Conservation (phyloP, 1,284 basidiomycete genomes). For the Rhodotorula sp. region DNA sequence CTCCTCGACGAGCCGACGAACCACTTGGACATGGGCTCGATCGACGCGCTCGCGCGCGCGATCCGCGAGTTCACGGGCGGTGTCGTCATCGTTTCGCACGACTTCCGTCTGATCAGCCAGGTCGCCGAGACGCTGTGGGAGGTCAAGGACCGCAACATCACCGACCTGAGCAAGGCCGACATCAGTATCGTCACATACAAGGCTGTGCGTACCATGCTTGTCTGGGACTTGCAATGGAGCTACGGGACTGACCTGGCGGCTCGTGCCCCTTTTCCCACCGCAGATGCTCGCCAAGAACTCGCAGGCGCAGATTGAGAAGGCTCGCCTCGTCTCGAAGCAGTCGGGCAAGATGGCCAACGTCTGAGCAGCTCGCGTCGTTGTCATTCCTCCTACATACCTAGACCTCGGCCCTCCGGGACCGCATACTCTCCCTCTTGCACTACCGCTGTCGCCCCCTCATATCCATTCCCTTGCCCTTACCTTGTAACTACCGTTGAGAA, state of each 20-base stretch:
- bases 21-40: constrained; percentile 90
- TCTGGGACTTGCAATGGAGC: not conserved
- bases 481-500: not conserved
- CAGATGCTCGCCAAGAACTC: constrained; percentile 68
- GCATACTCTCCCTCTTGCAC: not conserved
- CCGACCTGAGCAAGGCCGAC: constrained; percentile 73
- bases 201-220: not conserved
- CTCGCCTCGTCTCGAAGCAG: constrained; percentile 72
- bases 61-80: constrained; percentile 98
- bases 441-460: not conserved
- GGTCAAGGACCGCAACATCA: constrained; percentile 90
- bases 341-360: constrained; percentile 30
- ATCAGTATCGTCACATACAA: constrained; percentile 12
- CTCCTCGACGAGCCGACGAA: constrained; percentile 75
- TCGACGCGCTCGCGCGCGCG: constrained; percentile 88
- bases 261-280: constrained; percentile 50
- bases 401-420: not conserved
- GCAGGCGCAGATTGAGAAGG: constrained; percentile 81
- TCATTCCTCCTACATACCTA: not conserved
- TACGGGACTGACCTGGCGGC: not conserved
- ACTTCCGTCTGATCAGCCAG: constrained; percentile 70
- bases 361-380: not conserved
- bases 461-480: not conserved
- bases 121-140: constrained; percentile 98
- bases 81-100: constrained; percentile 96